Evolutionary conservation across 352 stramenopile genomes (phyloP).

Genomic region (Globisporangium barbulae): DNA sequence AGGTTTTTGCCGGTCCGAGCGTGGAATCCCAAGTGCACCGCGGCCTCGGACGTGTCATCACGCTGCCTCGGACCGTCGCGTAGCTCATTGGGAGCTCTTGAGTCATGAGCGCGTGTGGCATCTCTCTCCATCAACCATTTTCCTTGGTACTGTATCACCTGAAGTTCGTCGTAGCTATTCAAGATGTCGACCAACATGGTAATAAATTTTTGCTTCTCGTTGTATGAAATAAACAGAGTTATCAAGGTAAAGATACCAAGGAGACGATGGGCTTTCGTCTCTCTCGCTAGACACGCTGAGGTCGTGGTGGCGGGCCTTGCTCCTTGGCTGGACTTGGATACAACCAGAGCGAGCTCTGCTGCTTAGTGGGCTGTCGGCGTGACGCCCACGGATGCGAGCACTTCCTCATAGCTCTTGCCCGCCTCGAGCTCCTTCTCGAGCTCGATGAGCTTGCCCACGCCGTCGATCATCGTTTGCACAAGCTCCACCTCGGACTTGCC

Average conservation of each 20-base stretch:
- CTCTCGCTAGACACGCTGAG: background rate
- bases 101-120: too few relatives aligned
- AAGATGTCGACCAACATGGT: too few relatives aligned
- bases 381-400: slow-evolving; percentile 54
- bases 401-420: slow-evolving; percentile 60
- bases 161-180: too few relatives aligned
- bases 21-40: slow-evolving; percentile 58
- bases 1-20: slow-evolving; percentile 42
- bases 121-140: background rate
- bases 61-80: slow-evolving; percentile 15
- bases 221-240: background rate
- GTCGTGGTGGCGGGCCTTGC: background rate
- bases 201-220: background rate
- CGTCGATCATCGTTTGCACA: slow-evolving; percentile 95
- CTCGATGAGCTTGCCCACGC: slow-evolving; percentile 88
- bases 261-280: background rate
- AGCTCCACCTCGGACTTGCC: slow-evolving; percentile 93
- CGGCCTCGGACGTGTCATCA: slow-evolving; percentile 50
- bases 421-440: slow-evolving; percentile 87
- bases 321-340: background rate
- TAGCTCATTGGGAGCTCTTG: background rate
- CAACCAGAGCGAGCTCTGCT: background rate
- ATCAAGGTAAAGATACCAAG: background rate
- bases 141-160: too few relatives aligned
- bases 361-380: slow-evolving; percentile 13